Percentiles rank a stretch among this genome's conserved stretches.
Conservation (phyloP, 768 basidiomycete species). For the Erythrobasidium yunnanense region DNA sequence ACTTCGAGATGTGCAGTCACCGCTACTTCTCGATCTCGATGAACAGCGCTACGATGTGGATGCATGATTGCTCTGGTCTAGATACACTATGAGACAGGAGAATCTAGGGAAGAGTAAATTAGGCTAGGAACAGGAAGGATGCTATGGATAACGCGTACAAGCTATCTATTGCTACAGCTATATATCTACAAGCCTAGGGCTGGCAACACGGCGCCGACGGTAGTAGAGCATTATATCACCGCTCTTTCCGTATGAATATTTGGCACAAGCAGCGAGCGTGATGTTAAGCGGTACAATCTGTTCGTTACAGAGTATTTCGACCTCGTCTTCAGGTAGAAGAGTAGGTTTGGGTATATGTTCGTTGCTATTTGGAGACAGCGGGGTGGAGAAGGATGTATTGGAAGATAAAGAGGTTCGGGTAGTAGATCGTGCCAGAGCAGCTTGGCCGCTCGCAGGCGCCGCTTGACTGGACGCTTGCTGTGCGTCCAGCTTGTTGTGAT, state of each 20-base stretch:
- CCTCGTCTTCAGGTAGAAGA: conserved; percentile 51
- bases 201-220: conserved; percentile 14
- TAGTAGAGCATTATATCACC: conserved; percentile 34
- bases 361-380: neutral
- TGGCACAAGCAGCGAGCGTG: conserved; percentile 80
- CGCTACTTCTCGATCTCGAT: too few species aligned
- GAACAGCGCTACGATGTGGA: too few species aligned
- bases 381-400: neutral
- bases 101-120: neutral
- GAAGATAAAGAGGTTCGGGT: conserved; percentile 5
- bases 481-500: neutral
- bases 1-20: too few species aligned
- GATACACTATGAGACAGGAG: too few species aligned
- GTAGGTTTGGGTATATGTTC: neutral
- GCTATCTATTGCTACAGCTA: neutral
- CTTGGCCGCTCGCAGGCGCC: neutral
- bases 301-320: conserved; percentile 83
- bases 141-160: neutral
- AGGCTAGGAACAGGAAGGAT: neutral
- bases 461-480: conserved; percentile 20
- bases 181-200: neutral
- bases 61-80: too few species aligned
- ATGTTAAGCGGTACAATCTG: conserved; percentile 69
- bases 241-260: conserved; percentile 61
- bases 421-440: conserved; percentile 2